phyloP scores from a whole-genome alignment of 495 filamentous ascomycete species.

The Penicillium fimorum region DNA sequence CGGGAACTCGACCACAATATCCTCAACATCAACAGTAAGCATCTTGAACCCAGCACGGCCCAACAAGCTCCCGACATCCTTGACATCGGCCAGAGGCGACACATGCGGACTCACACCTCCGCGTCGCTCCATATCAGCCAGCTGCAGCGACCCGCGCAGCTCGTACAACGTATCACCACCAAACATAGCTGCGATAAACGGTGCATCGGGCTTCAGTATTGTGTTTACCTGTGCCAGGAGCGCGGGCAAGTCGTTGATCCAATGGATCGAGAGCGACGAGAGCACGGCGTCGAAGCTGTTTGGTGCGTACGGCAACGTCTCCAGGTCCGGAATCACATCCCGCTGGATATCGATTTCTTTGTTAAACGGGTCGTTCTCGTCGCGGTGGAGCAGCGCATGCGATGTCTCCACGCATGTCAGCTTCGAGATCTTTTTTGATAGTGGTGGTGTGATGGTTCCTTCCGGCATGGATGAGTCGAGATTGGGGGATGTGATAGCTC shows the following conservation, averaged over 20 bases:
- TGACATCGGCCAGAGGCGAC: constrained; percentile 86
- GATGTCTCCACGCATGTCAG: constrained; percentile 83
- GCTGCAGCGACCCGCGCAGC: constrained; percentile 87
- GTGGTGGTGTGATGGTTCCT: constrained; percentile 54
- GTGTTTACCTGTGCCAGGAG: constrained; percentile 76
- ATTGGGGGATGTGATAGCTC: constrained; percentile 66
- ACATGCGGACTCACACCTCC: constrained; percentile 87
- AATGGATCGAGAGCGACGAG: constrained; percentile 85
- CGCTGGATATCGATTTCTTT: constrained; percentile 65
- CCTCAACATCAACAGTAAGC: constrained; percentile 95
- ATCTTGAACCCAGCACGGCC: constrained; percentile 89
- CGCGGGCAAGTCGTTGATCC: constrained; percentile 94
- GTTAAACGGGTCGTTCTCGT: constrained; percentile 76
- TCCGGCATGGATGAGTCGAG: constrained; percentile 51
- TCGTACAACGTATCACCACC: constrained; percentile 94
- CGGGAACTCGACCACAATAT: constrained; percentile 95
- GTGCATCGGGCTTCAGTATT: constrained; percentile 83
- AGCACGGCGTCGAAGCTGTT: constrained; percentile 85
- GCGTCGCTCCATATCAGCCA: constrained; percentile 83
- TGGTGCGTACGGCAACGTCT: constrained; percentile 73
- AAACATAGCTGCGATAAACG: constrained; percentile 94
- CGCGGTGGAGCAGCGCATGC: constrained; percentile 73
- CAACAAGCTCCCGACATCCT: constrained; percentile 85
- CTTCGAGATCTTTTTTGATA: constrained; percentile 63
- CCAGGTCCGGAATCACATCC: constrained; percentile 63